Evolutionary conservation across 225 moss, liverwort and hornwort species (phyloP).

Genomic region (Bryum argenteum): DNA sequence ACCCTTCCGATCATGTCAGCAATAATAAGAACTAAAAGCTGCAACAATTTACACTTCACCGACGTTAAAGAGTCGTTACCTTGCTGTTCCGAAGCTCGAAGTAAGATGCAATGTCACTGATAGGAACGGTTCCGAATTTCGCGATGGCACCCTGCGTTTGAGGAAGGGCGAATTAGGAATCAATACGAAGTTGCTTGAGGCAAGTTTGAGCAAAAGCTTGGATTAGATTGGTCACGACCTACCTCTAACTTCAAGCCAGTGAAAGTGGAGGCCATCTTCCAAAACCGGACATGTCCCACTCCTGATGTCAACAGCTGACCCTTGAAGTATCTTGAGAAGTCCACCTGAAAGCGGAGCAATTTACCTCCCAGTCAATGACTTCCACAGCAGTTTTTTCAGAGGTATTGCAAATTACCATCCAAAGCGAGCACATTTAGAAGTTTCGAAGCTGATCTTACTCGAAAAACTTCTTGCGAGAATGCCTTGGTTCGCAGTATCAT

Average conservation of each 20-base stretch:
- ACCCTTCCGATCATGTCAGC: neutral
- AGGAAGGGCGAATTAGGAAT: constrained; percentile 11
- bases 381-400: constrained; percentile 1
- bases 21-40: constrained; percentile 15
- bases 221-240: neutral
- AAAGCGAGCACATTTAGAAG: neutral
- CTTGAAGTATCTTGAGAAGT: constrained; percentile 76
- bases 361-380: constrained; percentile 8
- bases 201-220: neutral
- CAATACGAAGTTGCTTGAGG: neutral
- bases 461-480: constrained; percentile 96
- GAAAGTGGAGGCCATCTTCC: constrained; percentile 99
- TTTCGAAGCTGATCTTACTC: constrained; percentile 45
- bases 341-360: constrained; percentile 58
- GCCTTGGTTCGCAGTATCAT: constrained; percentile 96
- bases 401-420: neutral
- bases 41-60: constrained; percentile 1
- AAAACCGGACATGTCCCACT: constrained; percentile 93
- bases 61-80: constrained; percentile 42
- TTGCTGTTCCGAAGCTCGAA: constrained; percentile 88
- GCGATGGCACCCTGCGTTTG: constrained; percentile 80
- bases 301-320: constrained; percentile 93
- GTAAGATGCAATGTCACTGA: constrained; percentile 91
- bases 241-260: constrained; percentile 97
- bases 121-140: constrained; percentile 97